Percentiles rank a stretch among this genome's conserved stretches.
Conservation (phyloP, 192 early-diverging fungal genomes). For the Linnemannia schmuckeri region DNA sequence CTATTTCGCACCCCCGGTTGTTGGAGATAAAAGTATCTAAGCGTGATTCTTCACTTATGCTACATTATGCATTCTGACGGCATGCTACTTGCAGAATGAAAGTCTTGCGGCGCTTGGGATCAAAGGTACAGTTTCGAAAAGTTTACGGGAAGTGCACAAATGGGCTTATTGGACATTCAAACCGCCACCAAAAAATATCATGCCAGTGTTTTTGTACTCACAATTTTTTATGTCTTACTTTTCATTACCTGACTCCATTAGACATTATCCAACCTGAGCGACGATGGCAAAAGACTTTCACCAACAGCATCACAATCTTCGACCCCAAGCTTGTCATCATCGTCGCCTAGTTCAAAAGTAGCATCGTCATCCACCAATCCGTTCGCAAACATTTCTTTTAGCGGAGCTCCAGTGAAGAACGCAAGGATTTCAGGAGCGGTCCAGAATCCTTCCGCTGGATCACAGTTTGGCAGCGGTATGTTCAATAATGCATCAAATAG, state of each 20-base stretch:
- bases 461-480: not conserved
- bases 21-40: no score
- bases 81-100: conserved; percentile 14
- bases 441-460: not conserved
- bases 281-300: conserved; percentile 22
- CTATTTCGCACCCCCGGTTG: no score
- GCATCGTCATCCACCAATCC: not conserved
- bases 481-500: not conserved
- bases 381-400: conserved; percentile 21
- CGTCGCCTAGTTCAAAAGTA: not conserved
- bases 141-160: not conserved
- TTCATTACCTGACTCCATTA: conserved; percentile 8
- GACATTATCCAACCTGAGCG: conserved; percentile 14
- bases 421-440: not conserved
- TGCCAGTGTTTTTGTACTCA: not conserved
- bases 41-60: not conserved
- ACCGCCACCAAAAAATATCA: not conserved
- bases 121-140: conserved; percentile 22
- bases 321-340: not conserved
- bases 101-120: conserved; percentile 22
- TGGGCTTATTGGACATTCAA: not conserved
- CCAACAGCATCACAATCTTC: conserved; percentile 5
- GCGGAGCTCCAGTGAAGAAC: not conserved
- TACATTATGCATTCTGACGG: no score
- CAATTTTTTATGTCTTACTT: not conserved